Conservation (phyloP, 371 early-diverging fungal genomes). For the Rhizopus arrhizus region DNA sequence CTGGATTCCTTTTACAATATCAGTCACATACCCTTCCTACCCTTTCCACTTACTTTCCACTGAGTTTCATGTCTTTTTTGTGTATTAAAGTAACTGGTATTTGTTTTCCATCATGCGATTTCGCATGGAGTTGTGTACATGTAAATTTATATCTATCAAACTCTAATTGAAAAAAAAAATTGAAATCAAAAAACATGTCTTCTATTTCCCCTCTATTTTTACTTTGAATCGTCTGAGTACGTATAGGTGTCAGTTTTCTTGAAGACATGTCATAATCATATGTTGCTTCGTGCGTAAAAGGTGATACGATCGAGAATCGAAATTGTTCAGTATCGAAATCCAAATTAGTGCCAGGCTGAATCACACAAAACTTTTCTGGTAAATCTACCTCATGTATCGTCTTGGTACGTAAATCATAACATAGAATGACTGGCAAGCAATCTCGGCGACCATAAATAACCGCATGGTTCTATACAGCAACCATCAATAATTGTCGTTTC, state of each 20-base stretch:
- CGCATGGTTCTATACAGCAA: conserved; percentile 48
- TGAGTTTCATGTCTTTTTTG: conserved; percentile 46
- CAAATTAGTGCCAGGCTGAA: conserved; percentile 67
- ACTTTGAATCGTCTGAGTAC: conserved; percentile 59
- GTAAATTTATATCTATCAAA: conserved; percentile 53
- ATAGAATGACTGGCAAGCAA: conserved; percentile 63
- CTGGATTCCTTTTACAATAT: conserved; percentile 55
- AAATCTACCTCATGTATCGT: conserved; percentile 55
- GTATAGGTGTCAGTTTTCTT: conserved; percentile 45
- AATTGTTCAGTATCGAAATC: conserved; percentile 70
- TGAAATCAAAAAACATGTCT: background rate
- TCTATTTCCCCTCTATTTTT: conserved; percentile 1
- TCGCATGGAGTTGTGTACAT: conserved; percentile 57
- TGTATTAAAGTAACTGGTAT: conserved; percentile 77
- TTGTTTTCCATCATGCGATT: conserved; percentile 46
- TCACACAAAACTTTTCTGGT: conserved; percentile 64
- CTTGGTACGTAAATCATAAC: conserved; percentile 49
- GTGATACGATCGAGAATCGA: conserved; percentile 69
- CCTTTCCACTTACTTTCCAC: conserved; percentile 44
- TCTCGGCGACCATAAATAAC: conserved; percentile 65
- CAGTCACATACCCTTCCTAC: no score
- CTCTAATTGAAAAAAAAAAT: conserved; percentile 30
- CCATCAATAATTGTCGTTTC: no score
- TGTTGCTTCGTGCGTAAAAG: conserved; percentile 69
- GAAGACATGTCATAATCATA: conserved; percentile 72